A percentile compares a stretch with the other conserved stretches of the same genome.
Evolutionary conservation across 2,329 filamentous ascomycete species (phyloP).

Genomic region (Fusarium burgessii): DNA sequence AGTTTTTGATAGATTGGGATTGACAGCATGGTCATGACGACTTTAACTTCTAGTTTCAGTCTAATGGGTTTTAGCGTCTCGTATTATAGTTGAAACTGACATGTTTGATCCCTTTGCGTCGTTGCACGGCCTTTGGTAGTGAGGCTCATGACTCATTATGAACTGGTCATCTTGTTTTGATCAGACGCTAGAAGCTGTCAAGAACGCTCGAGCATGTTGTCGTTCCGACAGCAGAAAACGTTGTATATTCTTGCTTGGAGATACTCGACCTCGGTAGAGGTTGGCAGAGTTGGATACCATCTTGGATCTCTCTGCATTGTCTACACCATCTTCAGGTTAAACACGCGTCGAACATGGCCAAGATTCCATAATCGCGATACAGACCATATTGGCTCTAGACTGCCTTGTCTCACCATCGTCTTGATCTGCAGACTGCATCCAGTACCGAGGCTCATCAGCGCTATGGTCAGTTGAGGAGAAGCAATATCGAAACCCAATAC

Average conservation of each 20-base stretch:
- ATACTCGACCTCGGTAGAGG: background rate
- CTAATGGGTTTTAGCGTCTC: slow-evolving; percentile 13
- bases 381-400: background rate
- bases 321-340: background rate
- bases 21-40: background rate
- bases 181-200: slow-evolving; percentile 4
- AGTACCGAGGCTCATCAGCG: background rate
- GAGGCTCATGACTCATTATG: background rate
- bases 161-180: background rate
- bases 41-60: slow-evolving; percentile 12
- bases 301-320: background rate
- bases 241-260: background rate
- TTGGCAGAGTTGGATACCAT: background rate
- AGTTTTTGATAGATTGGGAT: slow-evolving; percentile 2
- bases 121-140: background rate
- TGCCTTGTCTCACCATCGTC: background rate
- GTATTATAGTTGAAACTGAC: slow-evolving; percentile 5
- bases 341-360: background rate
- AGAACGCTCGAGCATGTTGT: background rate
- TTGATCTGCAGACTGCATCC: background rate
- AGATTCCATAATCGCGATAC: background rate
- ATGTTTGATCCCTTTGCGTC: background rate
- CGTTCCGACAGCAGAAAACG: background rate
- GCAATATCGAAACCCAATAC: background rate
- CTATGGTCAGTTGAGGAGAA: background rate